phyloP scores from a whole-genome alignment of 2,329 filamentous ascomycete genomes.

The Colletotrichum cordylinicola region DNA sequence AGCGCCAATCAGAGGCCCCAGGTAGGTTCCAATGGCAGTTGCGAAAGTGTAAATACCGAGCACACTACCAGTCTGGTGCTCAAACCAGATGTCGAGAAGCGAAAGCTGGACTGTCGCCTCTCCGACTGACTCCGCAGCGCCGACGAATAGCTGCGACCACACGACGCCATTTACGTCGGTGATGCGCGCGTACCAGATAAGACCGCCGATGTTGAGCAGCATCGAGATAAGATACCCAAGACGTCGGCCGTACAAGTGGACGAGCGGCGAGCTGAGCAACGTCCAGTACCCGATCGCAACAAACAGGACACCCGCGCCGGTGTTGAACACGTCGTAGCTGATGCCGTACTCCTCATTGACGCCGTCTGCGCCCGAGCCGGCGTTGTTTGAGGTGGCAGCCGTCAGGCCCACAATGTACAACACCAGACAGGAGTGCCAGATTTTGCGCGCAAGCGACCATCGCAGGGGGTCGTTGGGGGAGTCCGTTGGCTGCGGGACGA shows the following conservation, averaged over 20 bases:
- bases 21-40: constrained; percentile 60
- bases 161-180: constrained; percentile 50
- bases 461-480: constrained; percentile 59
- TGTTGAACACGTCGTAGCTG: constrained; percentile 57
- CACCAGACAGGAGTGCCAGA: constrained; percentile 56
- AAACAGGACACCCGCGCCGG: constrained; percentile 62
- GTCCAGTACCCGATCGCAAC: constrained; percentile 62
- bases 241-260: constrained; percentile 59
- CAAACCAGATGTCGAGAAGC: constrained; percentile 62
- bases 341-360: constrained; percentile 57
- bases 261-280: constrained; percentile 56
- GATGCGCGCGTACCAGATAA: constrained; percentile 58
- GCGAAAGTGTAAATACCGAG: constrained; percentile 61
- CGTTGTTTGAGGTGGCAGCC: constrained; percentile 61
- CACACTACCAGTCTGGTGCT: constrained; percentile 60
- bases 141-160: constrained; percentile 63
- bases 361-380: constrained; percentile 55
- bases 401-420: constrained; percentile 60
- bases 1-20: constrained; percentile 58
- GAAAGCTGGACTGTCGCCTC: constrained; percentile 64
- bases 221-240: constrained; percentile 61
- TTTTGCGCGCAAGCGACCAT: constrained; percentile 50
- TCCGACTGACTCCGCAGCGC: constrained; percentile 60
- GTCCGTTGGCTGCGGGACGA: constrained; percentile 58
- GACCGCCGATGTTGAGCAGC: constrained; percentile 52